Evolutionary conservation across 257 asterid genomes (phyloP), one percentile per base, ranked within the genome.

Genomic region (Haberlea rhodopensis): DNA sequence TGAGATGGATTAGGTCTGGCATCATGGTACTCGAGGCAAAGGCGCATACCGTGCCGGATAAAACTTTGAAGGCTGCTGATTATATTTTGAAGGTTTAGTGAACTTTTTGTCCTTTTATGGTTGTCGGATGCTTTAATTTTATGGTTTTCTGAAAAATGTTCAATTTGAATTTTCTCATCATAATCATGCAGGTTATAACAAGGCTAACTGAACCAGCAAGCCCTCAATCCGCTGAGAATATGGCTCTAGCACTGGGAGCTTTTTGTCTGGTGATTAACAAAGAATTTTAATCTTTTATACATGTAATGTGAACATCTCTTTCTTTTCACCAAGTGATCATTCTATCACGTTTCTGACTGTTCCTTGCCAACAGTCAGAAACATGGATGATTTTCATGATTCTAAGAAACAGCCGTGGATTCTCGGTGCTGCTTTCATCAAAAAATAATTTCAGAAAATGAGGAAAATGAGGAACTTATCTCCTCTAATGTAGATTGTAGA

Each of bases 211-310:
- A 90, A 77, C 79, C 72, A 61, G 80, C 85, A 77, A 80, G 82
- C 73, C 99, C 99, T 62, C 79, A 90, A 64, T 76, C 89, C 74
- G 94, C 97, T 26, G 99, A 94, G 79, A 94, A 89, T 84, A 65
- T 90, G 25, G 91, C 85, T 53, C 84, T 94, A 31, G 95, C 99
- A 66, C 69, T 85, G 73, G 99, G 94, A 71, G 96, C 96, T 57
- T 85, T 89, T 67, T 89, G 96, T 78, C 77, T 68, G 91, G 99
- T 94, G 81, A 68, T 37, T 66, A 23, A 26, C 69, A 40, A 63
- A 4, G 53, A 63, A 26, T 18, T 45, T 21, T 40, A 20, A 23
- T 63, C 58, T 27, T 66, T 60, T 57, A 28, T 45, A 34, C 54
- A 62, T 59, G 32, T 62, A 11, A 29, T 55, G 9, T 31, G 22